Conservation (phyloP, 23 red algal genomes). For the Gracilariopsis chorda region DNA sequence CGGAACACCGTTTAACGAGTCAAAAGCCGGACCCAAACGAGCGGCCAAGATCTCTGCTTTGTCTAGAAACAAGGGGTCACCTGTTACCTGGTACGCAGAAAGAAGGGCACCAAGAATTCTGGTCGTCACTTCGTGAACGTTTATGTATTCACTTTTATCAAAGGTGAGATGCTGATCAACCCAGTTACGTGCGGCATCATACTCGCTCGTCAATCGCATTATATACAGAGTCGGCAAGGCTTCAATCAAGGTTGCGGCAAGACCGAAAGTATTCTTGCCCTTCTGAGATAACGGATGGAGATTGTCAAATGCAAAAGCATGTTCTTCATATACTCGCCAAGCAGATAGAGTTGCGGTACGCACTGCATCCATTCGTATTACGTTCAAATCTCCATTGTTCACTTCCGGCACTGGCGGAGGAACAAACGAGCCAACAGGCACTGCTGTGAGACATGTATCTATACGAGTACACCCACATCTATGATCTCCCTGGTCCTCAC, state of each 20-base stretch:
- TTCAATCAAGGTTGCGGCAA: constrained; percentile 72
- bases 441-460: constrained; percentile 1
- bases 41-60: constrained; percentile 68
- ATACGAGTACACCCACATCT: constrained; percentile 4
- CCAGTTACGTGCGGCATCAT: constrained; percentile 42
- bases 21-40: constrained; percentile 40
- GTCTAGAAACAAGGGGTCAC: constrained; percentile 62
- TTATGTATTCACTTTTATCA: constrained; percentile 21
- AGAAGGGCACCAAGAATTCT: constrained; percentile 76
- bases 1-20: constrained; percentile 35
- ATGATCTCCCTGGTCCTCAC: neutral
- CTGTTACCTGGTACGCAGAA: constrained; percentile 59
- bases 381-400: neutral
- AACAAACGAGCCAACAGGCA: constrained; percentile 27
- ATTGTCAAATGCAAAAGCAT: constrained; percentile 67
- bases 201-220: constrained; percentile 58
- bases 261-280: constrained; percentile 34
- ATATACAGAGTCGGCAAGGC: constrained; percentile 75
- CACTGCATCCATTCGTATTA: neutral
- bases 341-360: constrained; percentile 27
- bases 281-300: constrained; percentile 42
- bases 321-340: constrained; percentile 58
- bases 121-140: constrained; percentile 71
- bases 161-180: constrained; percentile 39
- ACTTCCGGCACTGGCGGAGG: neutral